Evolutionary conservation across 306 rosid species (phyloP), one percentile per base, ranked within the genome.

Genomic region (Fragaria ananassa): DNA sequence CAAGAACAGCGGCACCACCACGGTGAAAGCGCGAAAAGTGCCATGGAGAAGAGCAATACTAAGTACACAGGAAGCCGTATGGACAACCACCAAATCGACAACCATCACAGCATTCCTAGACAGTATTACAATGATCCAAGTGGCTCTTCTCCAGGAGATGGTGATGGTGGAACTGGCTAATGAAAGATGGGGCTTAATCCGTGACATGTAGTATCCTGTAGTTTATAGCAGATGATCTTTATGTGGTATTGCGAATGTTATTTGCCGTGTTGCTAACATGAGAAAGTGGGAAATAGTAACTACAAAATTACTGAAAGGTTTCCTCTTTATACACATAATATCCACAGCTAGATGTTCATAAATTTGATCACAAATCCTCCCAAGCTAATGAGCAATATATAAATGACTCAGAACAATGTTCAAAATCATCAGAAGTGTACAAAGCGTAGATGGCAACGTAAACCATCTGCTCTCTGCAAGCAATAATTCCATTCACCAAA

Each of bases 71-170:
- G 39, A 64, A 78, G 71, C 58, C 79, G 72, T 13, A 31, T 75
- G 14, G 77, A 62, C 75, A 85, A 72, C 72, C 90, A 83, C 77
- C 85, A 81, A 60, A 77, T 56, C 15, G 11, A 44, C 57, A 86
- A 79, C 72, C 90, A 85, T 72, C 91, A 83, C 72, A 77, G 45
- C 79, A 81, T 78, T 74, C 80, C 87, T 23, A 82, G 87, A 72
- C 83, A 76, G 71, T 37, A 81, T 66, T 82, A 76, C 87, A 81
- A 82, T 37, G 62, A 62, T 3, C 54, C 31, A 56, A 75, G 42
- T 42, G 86, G 85, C 51, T 68, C 76, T 81, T 68, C 85, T 17
- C 78, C 42, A 78, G 90, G 74, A 79, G 75, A 79, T 10, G 78
- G 51, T 64, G 74, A 68, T 62, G 76, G 73, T 63, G 78, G 75